phyloP scores from a whole-genome alignment of 2,329 filamentous ascomycete species.

The Fusarium anthophilum region DNA sequence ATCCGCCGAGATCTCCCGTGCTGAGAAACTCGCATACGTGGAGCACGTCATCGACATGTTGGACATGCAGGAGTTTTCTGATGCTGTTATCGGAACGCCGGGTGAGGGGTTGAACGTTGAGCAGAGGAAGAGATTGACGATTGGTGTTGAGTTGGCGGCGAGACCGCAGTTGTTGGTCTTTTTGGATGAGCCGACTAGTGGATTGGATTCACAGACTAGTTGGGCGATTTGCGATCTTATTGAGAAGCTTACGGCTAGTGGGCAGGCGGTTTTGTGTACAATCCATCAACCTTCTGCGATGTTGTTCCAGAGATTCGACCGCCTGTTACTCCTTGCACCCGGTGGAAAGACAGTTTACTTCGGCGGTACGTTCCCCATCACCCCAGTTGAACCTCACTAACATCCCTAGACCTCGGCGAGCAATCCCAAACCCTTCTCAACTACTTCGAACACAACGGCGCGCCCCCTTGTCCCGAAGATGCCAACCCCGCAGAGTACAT shows the following conservation, averaged over 20 bases:
- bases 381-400: not conserved
- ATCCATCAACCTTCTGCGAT: slow-evolving; percentile 59
- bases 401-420: slow-evolving; percentile 41
- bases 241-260: slow-evolving; percentile 66
- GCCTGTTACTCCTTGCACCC: slow-evolving; percentile 62
- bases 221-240: slow-evolving; percentile 79
- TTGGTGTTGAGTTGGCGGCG: slow-evolving; percentile 79
- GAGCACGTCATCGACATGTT: slow-evolving; percentile 45
- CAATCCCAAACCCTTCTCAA: slow-evolving; percentile 59
- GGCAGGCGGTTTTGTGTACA: slow-evolving; percentile 57
- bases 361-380: slow-evolving; percentile 53
- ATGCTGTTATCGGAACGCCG: slow-evolving; percentile 63
- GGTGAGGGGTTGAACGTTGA: slow-evolving; percentile 63
- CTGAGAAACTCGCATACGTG: slow-evolving; percentile 43
- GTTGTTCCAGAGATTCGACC: slow-evolving; percentile 61
- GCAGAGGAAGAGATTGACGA: slow-evolving; percentile 69
- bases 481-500: slow-evolving; percentile 76
- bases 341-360: slow-evolving; percentile 70
- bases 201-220: slow-evolving; percentile 78
- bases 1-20: slow-evolving; percentile 61
- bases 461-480: slow-evolving; percentile 59
- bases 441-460: slow-evolving; percentile 71
- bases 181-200: slow-evolving; percentile 80
- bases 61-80: slow-evolving; percentile 69
- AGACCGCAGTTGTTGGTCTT: slow-evolving; percentile 78